These are phyloP conservation scores for Trypethelium eluteriae DNA, from an alignment of 495 filamentous ascomycete genomes.

Conservation along the genomic window DNA sequence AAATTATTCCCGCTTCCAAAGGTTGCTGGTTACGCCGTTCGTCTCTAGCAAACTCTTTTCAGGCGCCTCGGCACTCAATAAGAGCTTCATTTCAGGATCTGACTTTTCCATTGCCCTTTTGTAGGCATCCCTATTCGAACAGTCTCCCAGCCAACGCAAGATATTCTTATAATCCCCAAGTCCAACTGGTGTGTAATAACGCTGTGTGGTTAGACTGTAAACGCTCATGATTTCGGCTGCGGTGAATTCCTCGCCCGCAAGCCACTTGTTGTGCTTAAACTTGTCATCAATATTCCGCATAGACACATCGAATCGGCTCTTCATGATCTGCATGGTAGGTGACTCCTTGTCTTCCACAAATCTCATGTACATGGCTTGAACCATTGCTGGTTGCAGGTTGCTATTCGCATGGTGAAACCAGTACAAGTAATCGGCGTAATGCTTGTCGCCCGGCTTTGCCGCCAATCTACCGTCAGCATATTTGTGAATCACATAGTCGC, in stretches of 20 bases:
- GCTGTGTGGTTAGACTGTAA: slow-evolving; percentile 14
- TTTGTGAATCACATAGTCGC: slow-evolving; percentile 12
- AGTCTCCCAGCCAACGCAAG: slow-evolving; percentile 25
- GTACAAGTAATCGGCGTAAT: slow-evolving; percentile 8
- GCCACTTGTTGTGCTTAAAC: slow-evolving; percentile 8
- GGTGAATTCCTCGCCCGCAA: slow-evolving; percentile 9
- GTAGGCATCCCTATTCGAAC: slow-evolving; percentile 25
- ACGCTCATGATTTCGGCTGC: slow-evolving; percentile 15
- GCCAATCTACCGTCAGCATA: slow-evolving; percentile 8
- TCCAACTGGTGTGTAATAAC: slow-evolving; percentile 15
- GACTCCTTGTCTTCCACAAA: background rate
- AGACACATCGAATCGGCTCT: slow-evolving; percentile 1
- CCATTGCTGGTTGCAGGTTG: slow-evolving; percentile 11
- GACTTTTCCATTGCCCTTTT: slow-evolving; percentile 31
- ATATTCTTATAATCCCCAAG: slow-evolving; percentile 27
- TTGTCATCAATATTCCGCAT: slow-evolving; percentile 12
- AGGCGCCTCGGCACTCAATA: background rate
- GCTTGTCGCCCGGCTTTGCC: background rate
- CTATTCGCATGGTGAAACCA: slow-evolving; percentile 13
- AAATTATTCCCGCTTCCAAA: slow-evolving; percentile 13
- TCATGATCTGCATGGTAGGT: background rate
- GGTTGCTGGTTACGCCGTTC: background rate
- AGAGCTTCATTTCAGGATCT: slow-evolving; percentile 16
- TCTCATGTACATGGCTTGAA: slow-evolving; percentile 3
- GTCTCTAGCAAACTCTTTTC: slow-evolving; percentile 11